Evolutionary conservation across 169 alveolate genomes (phyloP).

Genomic region (Toxoplasma gondii): DNA sequence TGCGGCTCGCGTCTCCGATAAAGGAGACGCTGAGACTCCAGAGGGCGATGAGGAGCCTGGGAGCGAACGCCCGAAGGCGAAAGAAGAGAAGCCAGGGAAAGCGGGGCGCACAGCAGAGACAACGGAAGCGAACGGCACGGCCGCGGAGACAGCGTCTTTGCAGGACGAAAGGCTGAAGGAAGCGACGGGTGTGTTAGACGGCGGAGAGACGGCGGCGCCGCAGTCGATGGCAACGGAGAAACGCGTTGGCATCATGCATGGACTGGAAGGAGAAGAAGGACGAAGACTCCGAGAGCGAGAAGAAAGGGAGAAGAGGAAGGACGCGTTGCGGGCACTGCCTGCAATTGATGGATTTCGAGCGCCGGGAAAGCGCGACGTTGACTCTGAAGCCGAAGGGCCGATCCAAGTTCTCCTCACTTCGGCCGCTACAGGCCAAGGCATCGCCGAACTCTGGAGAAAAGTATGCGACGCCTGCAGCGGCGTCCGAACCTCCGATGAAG

Average conservation of each 20-base stretch:
- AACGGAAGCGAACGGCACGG: background rate
- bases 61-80: background rate
- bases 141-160: background rate
- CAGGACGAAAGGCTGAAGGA: too few species aligned
- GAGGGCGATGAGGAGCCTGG: background rate
- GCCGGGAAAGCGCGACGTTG: background rate
- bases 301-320: background rate
- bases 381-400: background rate
- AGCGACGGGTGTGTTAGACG: too few species aligned
- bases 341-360: background rate
- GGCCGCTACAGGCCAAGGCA: conserved; percentile 1
- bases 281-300: background rate
- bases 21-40: background rate
- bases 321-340: background rate
- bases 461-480: conserved; percentile 26
- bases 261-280: conserved; percentile 2
- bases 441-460: conserved; percentile 7
- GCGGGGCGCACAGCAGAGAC: background rate
- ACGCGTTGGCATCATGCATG: background rate
- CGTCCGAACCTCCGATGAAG: background rate
- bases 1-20: background rate
- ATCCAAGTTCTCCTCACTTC: background rate
- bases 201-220: background rate
- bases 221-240: background rate
- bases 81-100: background rate